Base-by-base conservation (phyloP, 495 filamentous ascomycete species). In the Niebla homalea region DNA sequence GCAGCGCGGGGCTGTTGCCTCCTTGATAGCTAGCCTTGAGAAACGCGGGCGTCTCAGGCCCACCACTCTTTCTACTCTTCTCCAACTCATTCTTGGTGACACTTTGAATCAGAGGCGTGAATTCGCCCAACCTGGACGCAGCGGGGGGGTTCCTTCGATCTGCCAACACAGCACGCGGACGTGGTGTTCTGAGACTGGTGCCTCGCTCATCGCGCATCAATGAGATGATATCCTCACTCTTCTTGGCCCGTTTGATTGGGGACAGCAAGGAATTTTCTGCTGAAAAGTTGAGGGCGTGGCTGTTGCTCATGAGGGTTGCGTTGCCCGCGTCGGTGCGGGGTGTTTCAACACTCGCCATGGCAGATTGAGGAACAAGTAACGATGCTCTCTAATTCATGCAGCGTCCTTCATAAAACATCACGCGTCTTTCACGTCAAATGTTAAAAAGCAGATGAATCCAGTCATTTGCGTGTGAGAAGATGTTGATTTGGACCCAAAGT, bases 71-170 rank as follows among this genome's bases (percentile, higher is more conserved):
- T 70, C 70, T 76, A 59, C 76, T 77, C 42, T 75, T 74, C 43
- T 83, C 68, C 32, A 80, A 74, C 54, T 82, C 89, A 58, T 90
- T 89, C 48, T 79, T 80, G 16, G 87, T 86, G 14, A 88, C 89
- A 50, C 84, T 94, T 68, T 88, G 90, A 62, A 98, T 77, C 48
- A 98, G 66, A 0, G 92, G 92, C 2, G 92, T 98, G 61, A 98
- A 98, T 54, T 98, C 93, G 42, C 76, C 77, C 45, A 79, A 81
- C 14, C 70, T 76, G 1, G 77, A 64, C 36, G 74, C 75, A 12
- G 77, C 73, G 22, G 67, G 82, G 59, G 75, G 69, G 25, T 89
- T 85, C 56, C 73, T 72, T 54, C 75, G 74, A 61, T 84, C 77
- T 42, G 72, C 77, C 37, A 93, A 76, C 47, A 84, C 80, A 29